These are phyloP conservation scores for Geopyxis carbonaria DNA, from an alignment of 495 filamentous ascomycete species.

Conservation along the genomic window DNA sequence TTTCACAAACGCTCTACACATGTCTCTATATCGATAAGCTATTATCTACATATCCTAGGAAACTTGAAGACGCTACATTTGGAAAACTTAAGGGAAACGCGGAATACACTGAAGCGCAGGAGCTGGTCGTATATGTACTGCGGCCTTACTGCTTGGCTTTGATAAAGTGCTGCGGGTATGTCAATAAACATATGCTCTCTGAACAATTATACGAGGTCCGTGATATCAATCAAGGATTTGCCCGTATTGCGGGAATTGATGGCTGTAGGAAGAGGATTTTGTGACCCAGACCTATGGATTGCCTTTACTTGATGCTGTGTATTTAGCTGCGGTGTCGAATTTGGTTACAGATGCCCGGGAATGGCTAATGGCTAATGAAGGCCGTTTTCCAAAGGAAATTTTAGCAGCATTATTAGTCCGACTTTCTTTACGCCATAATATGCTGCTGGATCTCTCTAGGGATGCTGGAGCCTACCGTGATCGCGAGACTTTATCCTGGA, in stretches of 20 bases:
- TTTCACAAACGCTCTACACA: constrained; percentile 90
- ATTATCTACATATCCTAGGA: constrained; percentile 49
- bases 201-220: constrained; percentile 79
- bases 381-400: constrained; percentile 33
- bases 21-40: constrained; percentile 80
- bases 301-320: constrained; percentile 48
- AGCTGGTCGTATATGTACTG: constrained; percentile 48
- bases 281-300: constrained; percentile 77
- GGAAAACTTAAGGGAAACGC: constrained; percentile 3
- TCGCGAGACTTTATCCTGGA: constrained; percentile 29
- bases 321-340: constrained; percentile 37
- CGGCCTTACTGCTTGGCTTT: constrained; percentile 74
- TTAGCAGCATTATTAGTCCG: constrained; percentile 44
- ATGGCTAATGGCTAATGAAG: constrained; percentile 34
- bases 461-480: constrained; percentile 31
- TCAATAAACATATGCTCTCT: constrained; percentile 50
- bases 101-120: constrained; percentile 34
- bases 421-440: constrained; percentile 44
- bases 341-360: constrained; percentile 42
- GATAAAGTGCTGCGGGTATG: constrained; percentile 66
- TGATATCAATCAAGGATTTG: no score
- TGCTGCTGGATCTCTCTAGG: constrained; percentile 38
- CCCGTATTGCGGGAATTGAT: constrained; percentile 20
- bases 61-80: constrained; percentile 44
- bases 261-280: constrained; percentile 80